Percentiles rank a stretch among this genome's conserved stretches.
These are phyloP conservation scores for Bremia lactucae DNA, from an alignment of 352 stramenopile genomes.

Conservation along the genomic window DNA sequence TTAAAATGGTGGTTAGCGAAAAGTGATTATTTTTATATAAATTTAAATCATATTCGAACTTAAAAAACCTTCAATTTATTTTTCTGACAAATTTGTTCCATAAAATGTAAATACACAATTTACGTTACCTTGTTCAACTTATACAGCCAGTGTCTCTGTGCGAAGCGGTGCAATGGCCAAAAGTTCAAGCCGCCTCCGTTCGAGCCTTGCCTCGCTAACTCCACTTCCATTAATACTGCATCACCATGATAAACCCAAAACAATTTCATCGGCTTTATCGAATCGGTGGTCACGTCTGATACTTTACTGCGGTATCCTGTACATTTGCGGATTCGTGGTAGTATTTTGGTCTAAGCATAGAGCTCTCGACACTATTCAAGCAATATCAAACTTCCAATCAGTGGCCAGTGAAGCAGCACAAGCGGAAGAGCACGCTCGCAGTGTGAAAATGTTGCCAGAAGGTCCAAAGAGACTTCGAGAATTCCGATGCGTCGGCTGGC, in stretches of 20 bases:
- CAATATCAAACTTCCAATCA: slow-evolving; percentile 3
- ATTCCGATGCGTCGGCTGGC: slow-evolving; percentile 22
- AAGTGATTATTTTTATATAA: too few relatives aligned
- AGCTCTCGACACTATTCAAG: not conserved
- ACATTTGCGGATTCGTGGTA: too few relatives aligned
- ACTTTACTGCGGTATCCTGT: slow-evolving; percentile 10
- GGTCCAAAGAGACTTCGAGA: slow-evolving; percentile 4
- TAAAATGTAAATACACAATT: too few relatives aligned
- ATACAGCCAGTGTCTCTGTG: too few relatives aligned
- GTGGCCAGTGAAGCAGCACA: slow-evolving; percentile 6
- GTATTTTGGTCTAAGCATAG: too few relatives aligned
- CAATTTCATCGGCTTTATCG: not conserved
- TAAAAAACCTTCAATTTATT: too few relatives aligned
- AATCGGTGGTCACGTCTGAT: slow-evolving; percentile 8
- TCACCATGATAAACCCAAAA: not conserved
- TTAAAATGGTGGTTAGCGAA: too few relatives aligned
- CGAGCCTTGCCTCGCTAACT: not conserved
- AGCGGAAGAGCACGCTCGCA: slow-evolving; percentile 30
- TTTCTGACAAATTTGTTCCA: too few relatives aligned
- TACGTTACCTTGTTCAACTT: too few relatives aligned
- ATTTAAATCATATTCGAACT: too few relatives aligned
- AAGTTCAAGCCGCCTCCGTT: slow-evolving; percentile 3
- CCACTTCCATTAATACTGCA: slow-evolving; percentile 1
- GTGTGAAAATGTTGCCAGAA: slow-evolving; percentile 27
- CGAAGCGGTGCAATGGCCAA: too few relatives aligned